A percentile compares a stretch with the other conserved stretches of the same genome.
These are phyloP conservation scores for Closterium sp. DNA, from an alignment of 139 green algal genomes.

Conservation along the genomic window DNA sequence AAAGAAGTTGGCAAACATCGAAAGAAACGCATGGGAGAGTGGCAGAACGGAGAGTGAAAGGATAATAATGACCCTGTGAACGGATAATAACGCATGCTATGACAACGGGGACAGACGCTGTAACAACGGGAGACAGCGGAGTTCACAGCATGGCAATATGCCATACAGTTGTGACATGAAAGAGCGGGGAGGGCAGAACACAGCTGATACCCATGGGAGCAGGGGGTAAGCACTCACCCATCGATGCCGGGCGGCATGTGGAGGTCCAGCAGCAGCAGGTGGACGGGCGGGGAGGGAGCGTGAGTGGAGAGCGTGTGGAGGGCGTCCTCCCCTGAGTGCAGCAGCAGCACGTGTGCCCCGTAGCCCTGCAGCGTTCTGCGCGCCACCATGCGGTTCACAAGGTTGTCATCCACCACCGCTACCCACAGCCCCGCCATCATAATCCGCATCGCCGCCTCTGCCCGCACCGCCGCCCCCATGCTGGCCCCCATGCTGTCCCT, in stretches of 20 bases:
- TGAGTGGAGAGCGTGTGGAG: background rate
- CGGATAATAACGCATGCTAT: too few species aligned
- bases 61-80: too few species aligned
- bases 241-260: background rate
- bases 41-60: too few species aligned
- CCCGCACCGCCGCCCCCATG: background rate
- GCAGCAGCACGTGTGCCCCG: background rate
- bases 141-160: too few species aligned
- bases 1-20: background rate
- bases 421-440: background rate
- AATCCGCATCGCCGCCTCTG: background rate
- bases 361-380: background rate
- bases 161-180: too few species aligned
- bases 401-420: background rate
- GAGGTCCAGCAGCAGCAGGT: background rate
- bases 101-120: too few species aligned
- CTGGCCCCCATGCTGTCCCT: background rate
- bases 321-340: background rate
- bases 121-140: too few species aligned
- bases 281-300: background rate
- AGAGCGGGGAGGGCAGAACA: too few species aligned
- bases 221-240: background rate
- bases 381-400: background rate
- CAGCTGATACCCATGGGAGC: too few species aligned
- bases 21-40: background rate